phyloP scores from a whole-genome alignment of 2,329 filamentous ascomycete species.

The Penicillium olsonii region DNA sequence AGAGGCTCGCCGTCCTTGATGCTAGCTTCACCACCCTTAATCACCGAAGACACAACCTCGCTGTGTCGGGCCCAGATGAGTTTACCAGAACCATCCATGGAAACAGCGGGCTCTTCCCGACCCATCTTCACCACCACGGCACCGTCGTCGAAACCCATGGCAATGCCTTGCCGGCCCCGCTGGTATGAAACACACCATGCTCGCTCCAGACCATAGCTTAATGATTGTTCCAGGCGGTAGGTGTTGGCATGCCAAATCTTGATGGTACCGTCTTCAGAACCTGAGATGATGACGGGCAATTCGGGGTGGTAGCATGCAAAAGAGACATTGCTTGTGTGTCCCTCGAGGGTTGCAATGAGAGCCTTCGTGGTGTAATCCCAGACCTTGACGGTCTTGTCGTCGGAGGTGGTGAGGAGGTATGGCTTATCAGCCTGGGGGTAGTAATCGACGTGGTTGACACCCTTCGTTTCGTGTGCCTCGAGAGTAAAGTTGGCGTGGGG shows the following conservation, averaged over 20 bases:
- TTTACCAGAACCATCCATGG: slow-evolving; percentile 95
- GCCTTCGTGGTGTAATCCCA: slow-evolving; percentile 99
- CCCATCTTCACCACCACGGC: slow-evolving; percentile 98
- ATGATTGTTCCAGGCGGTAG: slow-evolving; percentile 90
- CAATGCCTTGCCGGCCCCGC: slow-evolving; percentile 88
- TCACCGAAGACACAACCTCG: slow-evolving; percentile 90
- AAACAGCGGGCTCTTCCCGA: slow-evolving; percentile 93
- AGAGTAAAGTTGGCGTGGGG: slow-evolving; percentile 94
- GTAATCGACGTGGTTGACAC: slow-evolving; percentile 96
- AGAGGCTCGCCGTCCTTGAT: slow-evolving; percentile 89
- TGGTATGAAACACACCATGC: slow-evolving; percentile 98
- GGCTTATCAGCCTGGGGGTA: slow-evolving; percentile 69
- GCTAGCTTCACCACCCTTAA: slow-evolving; percentile 82
- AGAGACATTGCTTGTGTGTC: slow-evolving; percentile 96
- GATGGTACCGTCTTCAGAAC: slow-evolving; percentile 94
- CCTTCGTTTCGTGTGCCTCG: slow-evolving; percentile 95
- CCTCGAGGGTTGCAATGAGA: slow-evolving; percentile 92
- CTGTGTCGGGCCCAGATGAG: slow-evolving; percentile 95
- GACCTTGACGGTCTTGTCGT: slow-evolving; percentile 94
- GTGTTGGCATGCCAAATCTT: slow-evolving; percentile 99
- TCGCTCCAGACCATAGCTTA: slow-evolving; percentile 93
- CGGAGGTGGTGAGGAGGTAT: slow-evolving; percentile 93
- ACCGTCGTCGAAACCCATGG: slow-evolving; percentile 95
- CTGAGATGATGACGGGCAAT: slow-evolving; percentile 93
- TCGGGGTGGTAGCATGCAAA: slow-evolving; percentile 98